Evolutionary conservation across 768 basidiomycete genomes (phyloP), one percentile per base, ranked within the genome.

Genomic region (Chalciporus piperatus): DNA sequence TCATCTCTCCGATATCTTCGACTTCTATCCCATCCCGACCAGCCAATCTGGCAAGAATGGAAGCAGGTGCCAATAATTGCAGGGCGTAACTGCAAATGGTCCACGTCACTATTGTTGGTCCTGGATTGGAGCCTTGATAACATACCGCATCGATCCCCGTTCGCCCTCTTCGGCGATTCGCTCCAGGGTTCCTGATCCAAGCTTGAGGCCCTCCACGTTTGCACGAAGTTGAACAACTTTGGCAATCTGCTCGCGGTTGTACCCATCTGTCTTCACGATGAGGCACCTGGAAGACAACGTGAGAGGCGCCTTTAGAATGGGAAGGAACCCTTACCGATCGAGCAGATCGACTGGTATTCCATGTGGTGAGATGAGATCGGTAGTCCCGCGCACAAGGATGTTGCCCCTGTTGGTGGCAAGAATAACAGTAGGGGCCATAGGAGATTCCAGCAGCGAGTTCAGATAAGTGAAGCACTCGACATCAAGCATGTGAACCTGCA

Each of bases 401-500:
- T 93, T 87, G 4, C 96, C 97, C 19, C 97, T 82, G 67, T 99
- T 99, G 22, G 96, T 97, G 3, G 97, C 97, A 55, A 98, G 78
- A 59, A 99, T 89, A 23, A 99, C 96, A 4, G 97, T 97, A 0
- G 97, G 97, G 3, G 97, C 94, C 85, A 99, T 92, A 3, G 91
- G 85, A 0, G 93, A 94, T 70, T 98, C 97, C 41, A 99, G 80
- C 9, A 98, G 81, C 11, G 93, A 87, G 70, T 98, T 98, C 33
- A 99, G 81, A 72, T 96, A 99, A 5, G 97, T 98, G 76, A 98
- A 99, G 70, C 95, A 98, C 69, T 99, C 97, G 62, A 98, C 95
- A 69, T 99, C 97, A 54, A 99, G 84, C 96, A 98, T 98, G 73
- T 99, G 97, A 20, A 98, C 96, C 94, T 97, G 62, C 16, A 32